phyloP scores from a whole-genome alignment of 306 rosid species.

The Quillaja saponaria region DNA sequence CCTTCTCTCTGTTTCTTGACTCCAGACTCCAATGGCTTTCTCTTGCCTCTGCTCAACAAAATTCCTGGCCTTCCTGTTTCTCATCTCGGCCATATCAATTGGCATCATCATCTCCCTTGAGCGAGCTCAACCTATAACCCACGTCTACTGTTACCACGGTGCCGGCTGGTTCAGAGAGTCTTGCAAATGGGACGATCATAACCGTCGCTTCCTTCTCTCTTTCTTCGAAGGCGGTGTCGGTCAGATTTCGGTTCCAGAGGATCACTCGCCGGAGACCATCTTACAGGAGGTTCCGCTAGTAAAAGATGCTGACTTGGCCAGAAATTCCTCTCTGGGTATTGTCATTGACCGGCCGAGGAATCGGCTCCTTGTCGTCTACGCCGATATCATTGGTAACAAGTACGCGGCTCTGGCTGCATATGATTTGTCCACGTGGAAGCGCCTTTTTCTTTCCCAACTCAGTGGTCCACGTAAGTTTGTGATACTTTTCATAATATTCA shows the following conservation, averaged over 20 bases:
- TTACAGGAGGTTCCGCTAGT: conserved; percentile 52
- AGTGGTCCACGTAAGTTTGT: conserved; percentile 54
- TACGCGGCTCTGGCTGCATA: conserved; percentile 68
- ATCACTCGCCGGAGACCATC: conserved; percentile 23
- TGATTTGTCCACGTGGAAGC: conserved; percentile 71
- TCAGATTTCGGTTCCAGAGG: conserved; percentile 43
- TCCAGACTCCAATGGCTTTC: conserved; percentile 26
- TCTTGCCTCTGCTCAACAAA: conserved; percentile 49
- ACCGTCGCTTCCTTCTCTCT: conserved; percentile 64
- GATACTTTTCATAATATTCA: conserved; percentile 1
- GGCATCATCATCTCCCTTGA: conserved; percentile 69
- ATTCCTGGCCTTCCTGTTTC: conserved; percentile 40
- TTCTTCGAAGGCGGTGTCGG: conserved; percentile 68
- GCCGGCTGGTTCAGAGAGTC: conserved; percentile 69
- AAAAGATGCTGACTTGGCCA: conserved; percentile 52
- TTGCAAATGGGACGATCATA: conserved; percentile 70
- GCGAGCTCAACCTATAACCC: conserved; percentile 54
- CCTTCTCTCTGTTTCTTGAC: neutral
- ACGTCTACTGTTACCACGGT: conserved; percentile 71
- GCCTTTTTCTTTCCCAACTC: conserved; percentile 71
- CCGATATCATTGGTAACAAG: conserved; percentile 53
- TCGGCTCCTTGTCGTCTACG: conserved; percentile 60
- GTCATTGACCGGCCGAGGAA: conserved; percentile 57
- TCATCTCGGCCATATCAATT: conserved; percentile 68
- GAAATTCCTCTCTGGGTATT: conserved; percentile 72